phyloP scores from a whole-genome alignment of 1,139 yeast genomes.

The Taphrina sp. region DNA sequence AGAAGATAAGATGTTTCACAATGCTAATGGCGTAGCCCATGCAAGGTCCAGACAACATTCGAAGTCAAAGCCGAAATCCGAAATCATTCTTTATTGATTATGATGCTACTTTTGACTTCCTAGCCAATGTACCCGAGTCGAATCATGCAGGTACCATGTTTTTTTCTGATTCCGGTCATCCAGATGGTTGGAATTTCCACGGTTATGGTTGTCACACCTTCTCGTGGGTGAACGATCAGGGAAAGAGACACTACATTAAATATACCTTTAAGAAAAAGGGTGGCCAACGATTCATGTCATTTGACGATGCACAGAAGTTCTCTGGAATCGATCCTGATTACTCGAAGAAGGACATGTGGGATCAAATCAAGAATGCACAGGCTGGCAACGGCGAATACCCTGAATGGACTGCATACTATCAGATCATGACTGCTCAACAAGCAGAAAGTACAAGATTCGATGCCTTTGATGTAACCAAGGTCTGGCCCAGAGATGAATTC shows the following conservation, averaged over 20 bases:
- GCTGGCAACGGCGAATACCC: constrained; percentile 53
- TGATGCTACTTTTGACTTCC: constrained; percentile 65
- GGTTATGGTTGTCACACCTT: constrained; percentile 74
- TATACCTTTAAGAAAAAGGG: constrained; percentile 62
- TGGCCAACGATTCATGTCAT: constrained; percentile 57
- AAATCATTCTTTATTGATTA: constrained; percentile 49
- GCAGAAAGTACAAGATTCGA: constrained; percentile 52
- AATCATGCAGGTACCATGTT: constrained; percentile 62
- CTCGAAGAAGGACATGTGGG: constrained; percentile 61
- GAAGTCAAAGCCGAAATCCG: constrained; percentile 62
- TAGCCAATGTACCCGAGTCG: constrained; percentile 60
- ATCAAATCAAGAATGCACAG: constrained; percentile 52
- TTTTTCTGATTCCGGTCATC: constrained; percentile 70
- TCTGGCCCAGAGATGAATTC: constrained; percentile 60
- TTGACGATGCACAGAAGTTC: constrained; percentile 58
- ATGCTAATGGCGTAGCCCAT: constrained; percentile 48
- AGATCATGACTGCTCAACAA: constrained; percentile 66
- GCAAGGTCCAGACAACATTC: constrained; percentile 65
- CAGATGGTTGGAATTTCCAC: constrained; percentile 60
- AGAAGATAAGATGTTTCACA: not conserved
- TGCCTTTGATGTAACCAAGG: constrained; percentile 65
- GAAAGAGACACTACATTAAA: constrained; percentile 66
- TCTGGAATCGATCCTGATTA: constrained; percentile 65
- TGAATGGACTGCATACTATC: constrained; percentile 64
- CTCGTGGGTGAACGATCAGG: constrained; percentile 64